Evolutionary conservation across 164 flowering plant species (phyloP), one percentile per base, ranked within the genome.

Genomic region (Sedum album): DNA sequence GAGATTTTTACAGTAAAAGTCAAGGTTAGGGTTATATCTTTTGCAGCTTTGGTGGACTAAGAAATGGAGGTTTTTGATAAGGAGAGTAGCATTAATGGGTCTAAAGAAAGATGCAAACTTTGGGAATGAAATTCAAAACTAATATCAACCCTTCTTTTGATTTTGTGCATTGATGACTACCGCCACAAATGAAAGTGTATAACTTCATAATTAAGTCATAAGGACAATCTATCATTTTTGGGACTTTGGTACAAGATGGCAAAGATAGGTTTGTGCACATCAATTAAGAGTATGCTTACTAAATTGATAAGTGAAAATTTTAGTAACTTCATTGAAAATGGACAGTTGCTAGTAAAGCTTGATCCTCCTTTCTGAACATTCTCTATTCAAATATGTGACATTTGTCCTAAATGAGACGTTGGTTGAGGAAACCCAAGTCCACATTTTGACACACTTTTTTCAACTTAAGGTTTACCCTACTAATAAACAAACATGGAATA

Each of bases 31-130:
- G 60, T 7, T 53, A n/a, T 53, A 5, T 53, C 30, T 53, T 53
- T 11, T 53, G 60, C 60, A 53, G 60, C 60, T 53, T 53, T 53
- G 60, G 60, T 53, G 28, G 60, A 53, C 60, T 53, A 21, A 21
- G 30, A 53, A 53, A 21, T 23, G 60, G 23, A 25, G 25, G 13
- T 23, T 13, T 21, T 23, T 53, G 13, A 53, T 0, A 53, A 53
- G 28, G 60, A 2, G 60, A 10, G 30, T 21, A 4, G 60, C 60
- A 53, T 53, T 53, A 23, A 53, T 53, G 60, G 30, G 13, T 53
- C 13, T 53, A 30, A 18, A 53, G 28, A 53, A 53, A 53, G 15
- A 30, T 57, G 1, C 20, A 28, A 57, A 57, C 62, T 26, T 28
- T 14, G 62, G 14, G 20, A 57, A 28, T 57, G 33, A 57, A 57